Evolutionary conservation across 2,329 filamentous ascomycete genomes (phyloP).

Genomic region (Pyrenochaeta sp.): DNA sequence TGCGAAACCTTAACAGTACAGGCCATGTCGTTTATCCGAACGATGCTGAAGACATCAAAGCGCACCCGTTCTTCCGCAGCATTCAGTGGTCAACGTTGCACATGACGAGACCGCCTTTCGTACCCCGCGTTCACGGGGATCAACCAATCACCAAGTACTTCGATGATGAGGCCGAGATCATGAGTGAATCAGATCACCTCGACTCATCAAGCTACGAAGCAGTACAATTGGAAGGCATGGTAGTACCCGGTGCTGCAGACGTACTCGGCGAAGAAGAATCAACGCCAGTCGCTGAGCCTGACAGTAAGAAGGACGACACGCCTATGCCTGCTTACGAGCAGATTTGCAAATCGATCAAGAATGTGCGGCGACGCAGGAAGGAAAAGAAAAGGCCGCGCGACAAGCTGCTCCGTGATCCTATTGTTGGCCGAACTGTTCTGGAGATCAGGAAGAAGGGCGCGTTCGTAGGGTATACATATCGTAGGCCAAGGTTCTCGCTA

Average conservation of each 20-base stretch:
- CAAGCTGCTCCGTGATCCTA: slow-evolving; percentile 78
- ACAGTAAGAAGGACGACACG: neutral
- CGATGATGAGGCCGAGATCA: slow-evolving; percentile 78
- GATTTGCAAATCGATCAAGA: slow-evolving; percentile 13
- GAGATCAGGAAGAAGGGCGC: slow-evolving; percentile 82
- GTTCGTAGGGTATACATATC: slow-evolving; percentile 91
- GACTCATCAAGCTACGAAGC: slow-evolving; percentile 46
- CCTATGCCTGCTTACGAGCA: slow-evolving; percentile 6
- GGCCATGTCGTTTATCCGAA: slow-evolving; percentile 78
- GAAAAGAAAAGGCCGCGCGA: slow-evolving; percentile 86
- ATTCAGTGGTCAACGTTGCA: slow-evolving; percentile 82
- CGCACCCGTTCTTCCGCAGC: slow-evolving; percentile 83
- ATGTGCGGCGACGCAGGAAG: slow-evolving; percentile 61
- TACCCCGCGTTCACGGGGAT: slow-evolving; percentile 70
- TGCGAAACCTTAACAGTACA: slow-evolving; percentile 48
- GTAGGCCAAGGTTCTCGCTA: slow-evolving; percentile 56
- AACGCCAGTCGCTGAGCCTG: neutral
- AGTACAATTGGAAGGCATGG: slow-evolving; percentile 4
- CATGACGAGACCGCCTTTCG: slow-evolving; percentile 75
- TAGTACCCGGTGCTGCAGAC: neutral
- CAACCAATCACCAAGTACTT: slow-evolving; percentile 80
- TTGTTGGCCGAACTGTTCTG: slow-evolving; percentile 72
- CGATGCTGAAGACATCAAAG: slow-evolving; percentile 89
- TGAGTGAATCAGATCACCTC: slow-evolving; percentile 49
- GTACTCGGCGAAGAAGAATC: slow-evolving; percentile 2